phyloP scores from a whole-genome alignment of 164 flowering plant species.

The Nymphaea colorata region DNA sequence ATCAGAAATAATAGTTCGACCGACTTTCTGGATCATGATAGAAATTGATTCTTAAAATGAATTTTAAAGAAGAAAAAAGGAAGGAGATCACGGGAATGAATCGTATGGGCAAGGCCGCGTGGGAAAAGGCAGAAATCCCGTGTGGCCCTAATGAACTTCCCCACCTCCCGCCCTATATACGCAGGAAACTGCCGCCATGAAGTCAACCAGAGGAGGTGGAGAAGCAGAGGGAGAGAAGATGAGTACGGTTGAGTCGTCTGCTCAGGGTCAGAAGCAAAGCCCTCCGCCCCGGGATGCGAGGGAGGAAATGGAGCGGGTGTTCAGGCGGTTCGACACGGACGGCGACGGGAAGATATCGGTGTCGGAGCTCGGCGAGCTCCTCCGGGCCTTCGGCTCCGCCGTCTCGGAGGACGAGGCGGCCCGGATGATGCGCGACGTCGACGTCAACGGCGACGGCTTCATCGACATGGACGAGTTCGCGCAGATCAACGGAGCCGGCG shows the following conservation, averaged over 20 bases:
- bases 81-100: too few relatives aligned
- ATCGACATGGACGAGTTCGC: conserved; percentile 10
- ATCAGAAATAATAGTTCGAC: too few relatives aligned
- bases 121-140: too few relatives aligned
- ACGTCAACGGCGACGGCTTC: conserved; percentile 11
- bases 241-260: neutral
- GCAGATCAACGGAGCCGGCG: conserved; percentile 6
- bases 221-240: neutral
- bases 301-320: neutral
- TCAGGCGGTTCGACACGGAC: conserved; percentile 2
- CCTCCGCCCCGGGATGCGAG: neutral
- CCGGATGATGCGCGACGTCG: conserved; percentile 14
- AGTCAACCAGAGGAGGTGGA: neutral
- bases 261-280: neutral
- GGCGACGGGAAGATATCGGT: conserved; percentile 12
- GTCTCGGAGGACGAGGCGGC: conserved; percentile 4
- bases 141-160: too few relatives aligned
- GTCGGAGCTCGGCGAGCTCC: conserved; percentile 9
- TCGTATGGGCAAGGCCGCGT: too few relatives aligned
- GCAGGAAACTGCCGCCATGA: too few relatives aligned
- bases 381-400: conserved; percentile 5
- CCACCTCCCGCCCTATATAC: too few relatives aligned
- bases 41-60: too few relatives aligned
- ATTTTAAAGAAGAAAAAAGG: too few relatives aligned
- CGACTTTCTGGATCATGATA: too few relatives aligned